These are phyloP conservation scores for Platanthera guangdongensis DNA, from an alignment of 106 monocot genomes.

Conservation along the genomic window DNA sequence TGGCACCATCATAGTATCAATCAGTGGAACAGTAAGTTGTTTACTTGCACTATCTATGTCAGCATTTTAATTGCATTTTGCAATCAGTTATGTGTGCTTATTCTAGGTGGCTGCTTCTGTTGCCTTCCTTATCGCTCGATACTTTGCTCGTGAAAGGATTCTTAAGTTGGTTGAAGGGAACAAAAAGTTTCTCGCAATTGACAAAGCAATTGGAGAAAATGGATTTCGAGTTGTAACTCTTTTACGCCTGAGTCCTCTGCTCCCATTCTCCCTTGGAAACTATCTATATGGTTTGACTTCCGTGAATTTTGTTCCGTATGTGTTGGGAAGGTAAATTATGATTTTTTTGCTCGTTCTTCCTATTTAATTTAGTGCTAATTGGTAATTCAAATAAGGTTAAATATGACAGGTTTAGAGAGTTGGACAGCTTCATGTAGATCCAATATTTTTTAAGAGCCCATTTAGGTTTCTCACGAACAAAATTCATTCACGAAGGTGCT, in stretches of 20 bases:
- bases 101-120: slow-evolving; percentile 74
- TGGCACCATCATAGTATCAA: slow-evolving; percentile 90
- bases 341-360: not conserved
- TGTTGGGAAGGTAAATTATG: slow-evolving; percentile 72
- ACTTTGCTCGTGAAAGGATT: slow-evolving; percentile 91
- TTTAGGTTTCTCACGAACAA: no score
- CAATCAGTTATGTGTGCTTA: slow-evolving; percentile 12
- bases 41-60: not conserved
- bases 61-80: not conserved
- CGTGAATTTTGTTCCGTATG: slow-evolving; percentile 90
- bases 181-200: slow-evolving; percentile 93
- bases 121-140: slow-evolving; percentile 94
- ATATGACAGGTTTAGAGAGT: no score
- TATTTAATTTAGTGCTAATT: not conserved
- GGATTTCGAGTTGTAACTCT: slow-evolving; percentile 92
- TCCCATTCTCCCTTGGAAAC: slow-evolving; percentile 93
- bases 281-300: slow-evolving; percentile 97
- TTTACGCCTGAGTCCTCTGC: slow-evolving; percentile 85
- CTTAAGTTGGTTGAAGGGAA: slow-evolving; percentile 95
- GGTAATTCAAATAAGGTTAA: not conserved
- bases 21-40: slow-evolving; percentile 81
- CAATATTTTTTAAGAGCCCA: no score
- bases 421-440: no score
- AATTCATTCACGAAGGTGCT: no score
- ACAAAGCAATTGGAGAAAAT: slow-evolving; percentile 96